Base-by-base conservation (phyloP, 2,329 filamentous ascomycete genomes). In the Ascochyta pisi region DNA sequence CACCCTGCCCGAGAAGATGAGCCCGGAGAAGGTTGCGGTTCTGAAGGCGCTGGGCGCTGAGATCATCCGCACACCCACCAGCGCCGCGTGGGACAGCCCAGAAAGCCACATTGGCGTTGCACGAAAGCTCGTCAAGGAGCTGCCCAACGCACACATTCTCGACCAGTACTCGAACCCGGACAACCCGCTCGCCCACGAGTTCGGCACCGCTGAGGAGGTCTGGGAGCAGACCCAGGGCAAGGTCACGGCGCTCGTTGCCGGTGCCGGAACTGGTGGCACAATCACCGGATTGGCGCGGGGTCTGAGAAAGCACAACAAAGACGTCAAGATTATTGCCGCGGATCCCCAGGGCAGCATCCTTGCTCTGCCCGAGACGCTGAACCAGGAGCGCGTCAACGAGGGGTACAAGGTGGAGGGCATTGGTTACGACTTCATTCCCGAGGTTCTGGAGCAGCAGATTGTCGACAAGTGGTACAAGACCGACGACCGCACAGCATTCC, bases 391-490 rank as follows among this genome's bases (percentile, higher is more conserved):
- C 72, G 84, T 85, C 58, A 94, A 97, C 71, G 87, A 92, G 76
- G 82, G 88, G 1, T 99, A 99, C 82, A 98, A 99, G 81, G 95
- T 99, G 0, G 95, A 99, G 80, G 95, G 95, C 39, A 99, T 99
- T 69, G 95, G 95, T 19, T 99, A 99, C 76, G 95, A 99, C 76
- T 99, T 99, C 76, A 90, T 99, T 57, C 95, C 96, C 6, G 91
- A 98, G 23, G 96, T 99, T 5, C 82, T 99, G 51, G 88, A 95
- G 64, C 91, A 89, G 70, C 78, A 87, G 26, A 76, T 85, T 5
- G 90, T 99, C 27, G 91, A 97, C 76, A 90, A 89, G 73, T 99
- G 95, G 95, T 98, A 97, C 82, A 99, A 99, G 86, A 99, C 95
- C 3, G 91, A 94, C 59, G 95, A 99, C 73, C 85, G 86, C 58